Base-by-base conservation (phyloP, 768 basidiomycete species). In the Albatrellus ellisii region DNA sequence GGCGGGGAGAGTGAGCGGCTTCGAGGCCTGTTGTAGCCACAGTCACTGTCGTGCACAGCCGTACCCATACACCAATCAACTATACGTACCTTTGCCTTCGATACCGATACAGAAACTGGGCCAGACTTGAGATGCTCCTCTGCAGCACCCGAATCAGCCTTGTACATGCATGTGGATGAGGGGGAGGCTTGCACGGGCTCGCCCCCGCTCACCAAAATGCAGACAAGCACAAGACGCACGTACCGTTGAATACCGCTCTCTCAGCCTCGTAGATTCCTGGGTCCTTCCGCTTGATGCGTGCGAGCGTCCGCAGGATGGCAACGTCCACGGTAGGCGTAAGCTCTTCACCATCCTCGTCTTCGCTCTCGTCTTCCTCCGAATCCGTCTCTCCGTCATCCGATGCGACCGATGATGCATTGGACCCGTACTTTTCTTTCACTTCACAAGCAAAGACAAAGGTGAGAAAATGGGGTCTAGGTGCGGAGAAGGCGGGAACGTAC, bases 301-400 rank as follows among this genome's bases (percentile, higher is more conserved):
- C 86, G 7, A 99, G 67, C 1, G 90, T 98, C 36, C 89, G 69
- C 29, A 98, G 69, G 52, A 98, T 95, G 15, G 95, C 95, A 33
- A 79, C 95, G 53, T 97, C 94, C 38, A 97, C 75, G 0, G 79
- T 80, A 4, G 91, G 90, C 0, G 92, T 98, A 39, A 98, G 73
- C 57, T 97, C 87, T 51, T 89, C 88, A 11, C 91, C 95, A 44
- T 94, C 85, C 54, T 91, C 86, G 56, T 98, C 92, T 56, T 98
- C 92, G 2, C 76, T 76, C 52, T 89, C 86, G 32, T 75, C 79
- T 22, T 73, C 72, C 55, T 88, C 84, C 0, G 79, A 83, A 54
- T 83, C 81, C 6, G 63, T 60, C 6, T 69, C 67, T 26, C 14
- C 37, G 29, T 25, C 28, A 4, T 56, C 56, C n/a, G 60, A 64